Conservation (phyloP, 495 filamentous ascomycete species). For the Neurospora sp. region DNA sequence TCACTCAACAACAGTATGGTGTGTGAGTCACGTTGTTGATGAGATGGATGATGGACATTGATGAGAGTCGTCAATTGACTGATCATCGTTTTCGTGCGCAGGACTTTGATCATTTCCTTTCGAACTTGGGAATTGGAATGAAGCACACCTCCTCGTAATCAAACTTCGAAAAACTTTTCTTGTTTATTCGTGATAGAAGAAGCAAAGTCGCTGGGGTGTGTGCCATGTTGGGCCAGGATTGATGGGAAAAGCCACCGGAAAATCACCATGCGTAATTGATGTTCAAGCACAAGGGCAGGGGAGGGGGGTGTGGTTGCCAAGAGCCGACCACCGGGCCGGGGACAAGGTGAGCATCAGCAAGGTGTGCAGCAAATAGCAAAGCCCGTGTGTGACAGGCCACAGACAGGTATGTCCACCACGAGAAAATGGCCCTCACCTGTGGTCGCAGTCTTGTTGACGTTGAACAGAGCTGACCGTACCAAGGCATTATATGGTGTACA, state of each 20-base stretch:
- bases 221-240: not conserved
- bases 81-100: not conserved
- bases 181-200: not conserved
- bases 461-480: not conserved
- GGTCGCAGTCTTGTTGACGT: not conserved
- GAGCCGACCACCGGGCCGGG: not conserved
- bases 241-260: not conserved
- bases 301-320: not conserved
- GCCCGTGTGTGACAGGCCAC: not conserved
- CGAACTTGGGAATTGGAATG: not conserved
- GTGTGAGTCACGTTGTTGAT: slow-evolving; percentile 26
- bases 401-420: not conserved
- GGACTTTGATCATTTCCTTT: not conserved
- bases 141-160: not conserved
- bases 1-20: slow-evolving; percentile 1
- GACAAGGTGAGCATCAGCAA: not conserved
- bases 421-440: not conserved
- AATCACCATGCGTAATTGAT: not conserved
- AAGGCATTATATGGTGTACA: not conserved
- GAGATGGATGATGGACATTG: not conserved
- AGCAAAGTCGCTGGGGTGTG: not conserved
- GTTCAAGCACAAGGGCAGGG: not conserved
- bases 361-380: not conserved
- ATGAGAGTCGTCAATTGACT: not conserved
- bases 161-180: not conserved